phyloP scores from a whole-genome alignment of 345 rosid genomes.

The Fremontodendron californicum region DNA sequence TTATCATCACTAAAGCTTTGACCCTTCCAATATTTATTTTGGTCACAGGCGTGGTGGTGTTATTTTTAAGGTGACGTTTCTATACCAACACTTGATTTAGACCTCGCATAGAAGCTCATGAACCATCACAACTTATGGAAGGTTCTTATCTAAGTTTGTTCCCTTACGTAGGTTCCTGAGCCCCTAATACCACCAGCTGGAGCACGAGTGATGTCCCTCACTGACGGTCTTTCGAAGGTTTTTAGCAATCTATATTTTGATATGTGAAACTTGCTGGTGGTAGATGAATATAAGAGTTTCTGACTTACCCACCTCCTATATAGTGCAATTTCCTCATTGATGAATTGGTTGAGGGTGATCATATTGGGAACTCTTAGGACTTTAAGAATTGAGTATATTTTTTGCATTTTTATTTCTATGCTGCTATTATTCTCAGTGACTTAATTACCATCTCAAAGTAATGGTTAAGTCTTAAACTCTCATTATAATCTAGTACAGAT shows the following conservation, averaged over 20 bases:
- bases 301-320: neutral
- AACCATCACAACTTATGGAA: conserved; percentile 7
- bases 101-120: conserved; percentile 18
- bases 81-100: conserved; percentile 18
- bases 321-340: neutral
- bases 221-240: conserved; percentile 94
- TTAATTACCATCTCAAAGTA: neutral
- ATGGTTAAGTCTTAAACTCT: neutral
- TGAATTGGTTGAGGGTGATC: neutral
- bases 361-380: neutral
- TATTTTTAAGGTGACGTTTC: conserved; percentile 66
- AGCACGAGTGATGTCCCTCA: conserved; percentile 93
- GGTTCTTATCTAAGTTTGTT: conserved; percentile 13
- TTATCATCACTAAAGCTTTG: conserved; percentile 8
- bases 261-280: conserved; percentile 6
- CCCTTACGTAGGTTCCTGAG: conserved; percentile 68
- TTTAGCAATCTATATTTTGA: conserved; percentile 3
- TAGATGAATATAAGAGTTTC: neutral
- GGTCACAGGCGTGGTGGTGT: conserved; percentile 73
- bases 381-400: neutral
- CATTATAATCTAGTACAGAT: neutral
- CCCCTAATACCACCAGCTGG: conserved; percentile 85
- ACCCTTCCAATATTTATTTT: conserved; percentile 24
- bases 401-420: neutral
- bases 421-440: neutral